These are phyloP conservation scores for Populus euphratica DNA, from an alignment of 345 rosid genomes.

Conservation along the genomic window DNA sequence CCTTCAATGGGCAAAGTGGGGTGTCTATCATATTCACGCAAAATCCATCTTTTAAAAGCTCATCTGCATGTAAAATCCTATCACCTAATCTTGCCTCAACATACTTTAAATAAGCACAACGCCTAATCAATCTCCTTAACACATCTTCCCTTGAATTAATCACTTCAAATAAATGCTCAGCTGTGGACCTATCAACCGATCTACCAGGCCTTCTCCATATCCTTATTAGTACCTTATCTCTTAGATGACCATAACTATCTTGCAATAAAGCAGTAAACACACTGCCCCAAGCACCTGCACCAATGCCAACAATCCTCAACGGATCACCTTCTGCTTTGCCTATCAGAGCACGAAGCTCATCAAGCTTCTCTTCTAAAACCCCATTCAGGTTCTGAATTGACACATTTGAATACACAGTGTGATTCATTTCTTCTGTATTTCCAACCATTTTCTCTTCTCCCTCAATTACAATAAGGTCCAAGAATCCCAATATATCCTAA, in stretches of 20 bases:
- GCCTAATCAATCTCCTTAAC: conserved; percentile 81
- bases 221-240: conserved; percentile 81
- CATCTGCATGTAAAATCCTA: conserved; percentile 75
- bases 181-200: conserved; percentile 67
- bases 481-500: background rate
- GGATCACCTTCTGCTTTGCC: conserved; percentile 86
- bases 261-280: conserved; percentile 90
- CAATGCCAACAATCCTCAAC: conserved; percentile 78
- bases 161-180: conserved; percentile 90
- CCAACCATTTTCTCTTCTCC: conserved; percentile 40
- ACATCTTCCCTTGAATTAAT: conserved; percentile 93
- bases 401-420: conserved; percentile 40
- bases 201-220: conserved; percentile 93
- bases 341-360: conserved; percentile 19
- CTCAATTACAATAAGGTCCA: background rate
- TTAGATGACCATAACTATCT: conserved; percentile 71
- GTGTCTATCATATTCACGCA: conserved; percentile 97
- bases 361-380: conserved; percentile 20
- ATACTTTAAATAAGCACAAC: conserved; percentile 92
- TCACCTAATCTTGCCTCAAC: conserved; percentile 97
- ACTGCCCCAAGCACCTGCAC: conserved; percentile 99
- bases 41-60: conserved; percentile 91
- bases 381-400: conserved; percentile 2
- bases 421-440: conserved; percentile 32
- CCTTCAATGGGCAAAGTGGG: conserved; percentile 86